A percentile compares a stretch with the other conserved stretches of the same genome.
These are phyloP conservation scores for Cupressus sempervirens DNA, from an alignment of 75 land plant genomes.

Conservation along the genomic window DNA sequence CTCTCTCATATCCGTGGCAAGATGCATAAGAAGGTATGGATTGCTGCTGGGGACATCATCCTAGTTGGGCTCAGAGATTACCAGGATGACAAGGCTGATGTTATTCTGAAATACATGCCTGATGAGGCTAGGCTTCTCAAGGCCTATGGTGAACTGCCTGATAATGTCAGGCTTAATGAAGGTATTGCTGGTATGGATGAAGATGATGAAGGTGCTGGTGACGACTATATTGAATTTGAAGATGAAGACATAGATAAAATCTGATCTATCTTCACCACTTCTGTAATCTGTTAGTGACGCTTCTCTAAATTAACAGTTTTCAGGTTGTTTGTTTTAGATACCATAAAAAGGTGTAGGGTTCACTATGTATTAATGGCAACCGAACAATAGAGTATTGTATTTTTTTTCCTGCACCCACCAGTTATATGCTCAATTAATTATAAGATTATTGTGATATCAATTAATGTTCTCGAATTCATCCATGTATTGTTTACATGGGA, in stretches of 20 bases:
- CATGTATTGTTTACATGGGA: background rate
- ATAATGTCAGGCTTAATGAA: slow-evolving; percentile 68
- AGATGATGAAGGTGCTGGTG: slow-evolving; percentile 64
- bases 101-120: slow-evolving; percentile 81
- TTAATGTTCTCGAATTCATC: background rate
- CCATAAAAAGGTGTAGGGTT: background rate
- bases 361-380: background rate
- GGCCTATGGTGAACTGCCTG: slow-evolving; percentile 87
- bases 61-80: slow-evolving; percentile 63
- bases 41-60: slow-evolving; percentile 53
- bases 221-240: slow-evolving; percentile 73
- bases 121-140: slow-evolving; percentile 80
- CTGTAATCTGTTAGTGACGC: no score
- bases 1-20: slow-evolving; percentile 85
- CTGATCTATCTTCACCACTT: background rate
- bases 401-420: background rate
- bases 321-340: background rate
- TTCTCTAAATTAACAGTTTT: no score
- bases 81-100: slow-evolving; percentile 84
- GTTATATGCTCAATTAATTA: background rate
- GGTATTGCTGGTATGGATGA: slow-evolving; percentile 66
- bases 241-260: slow-evolving; percentile 82
- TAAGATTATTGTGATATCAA: background rate
- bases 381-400: background rate
- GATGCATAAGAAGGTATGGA: slow-evolving; percentile 91